Base-by-base conservation (phyloP, 352 stramenopile species). In the Aphanomyces stellatus region DNA sequence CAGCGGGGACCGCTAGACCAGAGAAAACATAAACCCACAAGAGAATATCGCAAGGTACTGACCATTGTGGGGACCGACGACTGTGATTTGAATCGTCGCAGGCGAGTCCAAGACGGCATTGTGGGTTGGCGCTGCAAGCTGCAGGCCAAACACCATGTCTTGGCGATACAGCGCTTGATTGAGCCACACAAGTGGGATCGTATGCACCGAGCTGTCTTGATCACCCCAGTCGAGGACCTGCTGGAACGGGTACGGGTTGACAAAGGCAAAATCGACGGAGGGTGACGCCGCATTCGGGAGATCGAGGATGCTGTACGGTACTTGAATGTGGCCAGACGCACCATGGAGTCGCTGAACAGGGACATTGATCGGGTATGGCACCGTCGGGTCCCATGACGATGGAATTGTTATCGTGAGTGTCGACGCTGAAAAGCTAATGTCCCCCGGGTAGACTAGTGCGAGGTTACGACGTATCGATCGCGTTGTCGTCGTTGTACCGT, bases 291-390 rank as follows among this genome's bases (percentile, higher is more conserved):
- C 85, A 30, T 59, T 71, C 17, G 76, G 70, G 8, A 82, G 19
- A 0, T 72, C 76, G 19, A 74, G 69, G 25, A 17, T 4, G 91
- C 49, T 1, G 65, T 71, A 53, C 8, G 48, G 40, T 10, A 67
- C 60, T 59, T 67, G 60, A 10, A 67, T 17, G 34, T 33, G 48
- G 30, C 60, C 60, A 10, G 27, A 59, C 17, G 37, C 48, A 8
- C 60, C 60, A n/a, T 57, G 76, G 27, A 93, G 62, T 57, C 30
- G 81, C 49, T 15, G 86, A 5, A 28, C 74, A 74, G 2, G 81
- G 76, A 72, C 81, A 90, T 24, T 77, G 62, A 34, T 75, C 62
- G 0, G 86, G 61, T 0, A 73, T 49, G 22, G 82, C 88, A 53
- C 82, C 81, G 28, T 71, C 73, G 7, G 74, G 73, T 31, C 76